These are phyloP conservation scores for Zalaria sp. DNA, from an alignment of 2,329 filamentous ascomycete species.

Conservation along the genomic window DNA sequence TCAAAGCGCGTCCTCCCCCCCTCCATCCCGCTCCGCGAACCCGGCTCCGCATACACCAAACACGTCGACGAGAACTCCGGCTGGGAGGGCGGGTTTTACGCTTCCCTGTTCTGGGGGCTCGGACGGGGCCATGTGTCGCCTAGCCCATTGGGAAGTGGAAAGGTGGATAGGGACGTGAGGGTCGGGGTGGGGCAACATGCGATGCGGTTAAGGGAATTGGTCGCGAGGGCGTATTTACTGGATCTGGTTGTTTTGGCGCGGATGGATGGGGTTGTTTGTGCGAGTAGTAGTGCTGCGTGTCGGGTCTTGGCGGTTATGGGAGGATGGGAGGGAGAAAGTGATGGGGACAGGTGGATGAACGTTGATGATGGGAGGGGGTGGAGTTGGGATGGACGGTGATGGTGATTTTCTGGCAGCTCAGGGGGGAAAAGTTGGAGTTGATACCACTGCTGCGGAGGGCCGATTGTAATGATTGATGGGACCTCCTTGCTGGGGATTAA, in stretches of 20 bases:
- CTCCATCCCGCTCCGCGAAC: conserved; percentile 15
- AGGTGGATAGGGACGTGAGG: no score
- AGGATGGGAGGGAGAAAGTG: conserved; percentile 72
- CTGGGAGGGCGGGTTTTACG: conserved; percentile 82
- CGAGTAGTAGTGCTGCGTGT: conserved; percentile 54
- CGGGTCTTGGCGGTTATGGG: conserved; percentile 71
- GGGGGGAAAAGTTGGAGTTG: background rate
- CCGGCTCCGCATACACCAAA: conserved; percentile 41
- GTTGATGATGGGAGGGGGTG: conserved; percentile 48
- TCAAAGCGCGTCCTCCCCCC: conserved; percentile 39
- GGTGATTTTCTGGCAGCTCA: background rate
- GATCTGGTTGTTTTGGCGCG: conserved; percentile 59
- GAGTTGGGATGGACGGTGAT: conserved; percentile 18
- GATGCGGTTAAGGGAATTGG: conserved; percentile 55
- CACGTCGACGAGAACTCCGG: conserved; percentile 66
- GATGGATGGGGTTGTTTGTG: conserved; percentile 62
- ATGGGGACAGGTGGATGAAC: conserved; percentile 55
- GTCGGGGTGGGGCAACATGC: conserved; percentile 29
- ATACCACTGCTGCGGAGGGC: background rate
- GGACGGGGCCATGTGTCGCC: no score
- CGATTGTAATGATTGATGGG: no score
- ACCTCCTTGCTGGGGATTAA: no score
- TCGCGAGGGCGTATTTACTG: conserved; percentile 70
- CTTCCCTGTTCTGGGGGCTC: conserved; percentile 66
- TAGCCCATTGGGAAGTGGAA: conserved; percentile 4